Base-by-base conservation (phyloP, 2,329 filamentous ascomycete genomes). In the Talaromyces sp. region DNA sequence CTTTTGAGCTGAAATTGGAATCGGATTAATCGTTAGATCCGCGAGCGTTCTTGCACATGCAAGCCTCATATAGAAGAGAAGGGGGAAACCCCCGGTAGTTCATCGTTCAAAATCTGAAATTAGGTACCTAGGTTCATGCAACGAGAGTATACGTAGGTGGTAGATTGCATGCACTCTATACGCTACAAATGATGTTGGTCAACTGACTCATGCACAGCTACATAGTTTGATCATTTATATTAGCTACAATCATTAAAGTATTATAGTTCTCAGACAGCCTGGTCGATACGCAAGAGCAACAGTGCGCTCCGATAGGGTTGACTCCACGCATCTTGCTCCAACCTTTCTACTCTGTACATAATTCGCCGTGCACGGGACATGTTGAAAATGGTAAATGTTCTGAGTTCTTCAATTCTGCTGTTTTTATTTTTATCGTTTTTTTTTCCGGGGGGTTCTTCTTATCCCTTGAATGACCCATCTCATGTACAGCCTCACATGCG, bases 391-490 rank as follows among this genome's bases (percentile, higher is more conserved):
- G 11, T 14, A 14, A 28, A 48, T 16, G 16, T 44, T 48, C 21
- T 28, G 3, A 33, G 1, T 16, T 2, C 33, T 42, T 58, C 55
- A 2, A 58, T 28, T 14, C 5, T 58, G 23, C 23, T 42, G 18
- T 21, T 35, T 21, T 33, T 23, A 28, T 28, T 28, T 3, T 28
- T 28, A 28, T 28, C 28, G n/a, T n/a, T n/a, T n/a, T n/a, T n/a
- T n/a, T n/a, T n/a, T n/a, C n/a, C n/a, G n/a, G n/a, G n/a, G n/a
- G n/a, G n/a, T n/a, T n/a, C n/a, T n/a, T n/a, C n/a, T n/a, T 14
- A 60, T 28, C 44, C 58, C 58, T 60, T 52, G 58, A 60, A 52
- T 52, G 58, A 60, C 21, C 35, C 14, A 14, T 60, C 58, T 21
- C 40, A 46, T 46, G 39, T 40, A 25, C 28, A 54, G 9, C 11